Evolutionary conservation across 441 rosid species (phyloP).

Genomic region (Pelargonium citronellum): DNA sequence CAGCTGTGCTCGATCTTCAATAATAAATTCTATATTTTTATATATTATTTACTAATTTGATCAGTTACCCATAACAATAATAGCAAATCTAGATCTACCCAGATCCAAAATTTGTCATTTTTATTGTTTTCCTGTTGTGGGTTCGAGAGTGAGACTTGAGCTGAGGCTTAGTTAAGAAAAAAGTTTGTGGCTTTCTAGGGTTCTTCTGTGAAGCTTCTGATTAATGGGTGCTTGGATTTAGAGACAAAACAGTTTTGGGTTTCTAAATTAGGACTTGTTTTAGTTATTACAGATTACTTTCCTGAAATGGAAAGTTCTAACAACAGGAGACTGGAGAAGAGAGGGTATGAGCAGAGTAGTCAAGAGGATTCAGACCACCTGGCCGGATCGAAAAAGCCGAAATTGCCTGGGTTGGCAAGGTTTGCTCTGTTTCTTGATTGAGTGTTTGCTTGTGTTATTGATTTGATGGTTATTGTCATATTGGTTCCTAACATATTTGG

Average conservation of each 20-base stretch:
- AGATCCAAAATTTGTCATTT: conserved; percentile 37
- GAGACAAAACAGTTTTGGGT: neutral
- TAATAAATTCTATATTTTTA: neutral
- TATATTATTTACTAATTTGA: conserved; percentile 18
- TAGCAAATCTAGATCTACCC: conserved; percentile 41
- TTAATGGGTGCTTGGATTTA: conserved; percentile 10
- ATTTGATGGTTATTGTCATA: conserved; percentile 10
- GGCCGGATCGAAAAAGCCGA: conserved; percentile 64
- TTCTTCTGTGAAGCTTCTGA: conserved; percentile 38
- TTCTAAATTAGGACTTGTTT: conserved; percentile 19
- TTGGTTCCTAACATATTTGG: neutral
- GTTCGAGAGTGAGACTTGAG: conserved; percentile 16
- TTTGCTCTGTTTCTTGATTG: conserved; percentile 22
- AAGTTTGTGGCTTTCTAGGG: conserved; percentile 22
- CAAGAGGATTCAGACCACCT: conserved; percentile 44
- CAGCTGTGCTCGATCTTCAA: conserved; percentile 26
- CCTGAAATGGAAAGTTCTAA: conserved; percentile 60
- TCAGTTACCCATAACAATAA: conserved; percentile 21
- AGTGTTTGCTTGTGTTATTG: too few species aligned
- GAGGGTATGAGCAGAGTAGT: conserved; percentile 49
- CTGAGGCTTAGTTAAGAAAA: conserved; percentile 24
- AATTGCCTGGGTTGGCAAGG: conserved; percentile 86
- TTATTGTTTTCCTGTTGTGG: conserved; percentile 16
- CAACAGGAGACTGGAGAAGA: conserved; percentile 38
- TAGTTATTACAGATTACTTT: conserved; percentile 20